A percentile compares a stretch with the other conserved stretches of the same genome.
These are phyloP conservation scores for Calocybe cyanea DNA, from an alignment of 768 basidiomycete genomes.

Conservation along the genomic window DNA sequence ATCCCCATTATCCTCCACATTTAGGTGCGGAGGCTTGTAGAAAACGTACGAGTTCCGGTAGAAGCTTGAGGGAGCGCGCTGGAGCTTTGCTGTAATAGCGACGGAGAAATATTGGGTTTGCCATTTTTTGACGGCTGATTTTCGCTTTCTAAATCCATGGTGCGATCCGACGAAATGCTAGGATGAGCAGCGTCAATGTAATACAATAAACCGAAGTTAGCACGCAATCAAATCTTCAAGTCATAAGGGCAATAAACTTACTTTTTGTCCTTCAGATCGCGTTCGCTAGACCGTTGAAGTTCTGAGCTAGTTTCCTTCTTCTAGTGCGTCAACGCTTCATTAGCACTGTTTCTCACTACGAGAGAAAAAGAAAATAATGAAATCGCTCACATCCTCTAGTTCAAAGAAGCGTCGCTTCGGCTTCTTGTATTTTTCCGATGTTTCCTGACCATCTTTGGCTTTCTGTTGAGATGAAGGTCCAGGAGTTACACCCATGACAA, in stretches of 20 bases:
- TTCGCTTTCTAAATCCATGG: conserved; percentile 54
- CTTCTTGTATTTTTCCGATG: conserved; percentile 57
- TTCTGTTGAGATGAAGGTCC: conserved; percentile 33
- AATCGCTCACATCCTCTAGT: conserved; percentile 60
- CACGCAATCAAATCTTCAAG: no score
- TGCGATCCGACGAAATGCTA: conserved; percentile 56
- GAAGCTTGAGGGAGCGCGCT: conserved; percentile 49
- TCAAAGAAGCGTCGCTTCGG: conserved; percentile 66
- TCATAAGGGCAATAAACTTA: conserved; percentile 40
- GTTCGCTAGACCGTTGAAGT: conserved; percentile 57
- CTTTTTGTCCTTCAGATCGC: conserved; percentile 60
- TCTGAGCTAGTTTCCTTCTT: conserved; percentile 59
- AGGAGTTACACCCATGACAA: conserved; percentile 49
- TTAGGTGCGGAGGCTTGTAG: conserved; percentile 44
- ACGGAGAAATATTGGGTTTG: conserved; percentile 15
- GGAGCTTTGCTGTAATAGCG: conserved; percentile 33
- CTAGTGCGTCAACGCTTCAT: conserved; percentile 34
- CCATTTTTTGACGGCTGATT: conserved; percentile 26
- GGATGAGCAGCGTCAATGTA: conserved; percentile 1
- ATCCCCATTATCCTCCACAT: conserved; percentile 40
- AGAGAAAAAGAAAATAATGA: conserved; percentile 21
- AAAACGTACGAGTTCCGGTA: conserved; percentile 38
- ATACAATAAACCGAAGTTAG: background rate
- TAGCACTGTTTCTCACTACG: conserved; percentile 23
- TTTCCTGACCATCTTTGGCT: conserved; percentile 40